Conservation (phyloP, 2,329 filamentous ascomycete species). For the Teratosphaeria zuluensis region DNA sequence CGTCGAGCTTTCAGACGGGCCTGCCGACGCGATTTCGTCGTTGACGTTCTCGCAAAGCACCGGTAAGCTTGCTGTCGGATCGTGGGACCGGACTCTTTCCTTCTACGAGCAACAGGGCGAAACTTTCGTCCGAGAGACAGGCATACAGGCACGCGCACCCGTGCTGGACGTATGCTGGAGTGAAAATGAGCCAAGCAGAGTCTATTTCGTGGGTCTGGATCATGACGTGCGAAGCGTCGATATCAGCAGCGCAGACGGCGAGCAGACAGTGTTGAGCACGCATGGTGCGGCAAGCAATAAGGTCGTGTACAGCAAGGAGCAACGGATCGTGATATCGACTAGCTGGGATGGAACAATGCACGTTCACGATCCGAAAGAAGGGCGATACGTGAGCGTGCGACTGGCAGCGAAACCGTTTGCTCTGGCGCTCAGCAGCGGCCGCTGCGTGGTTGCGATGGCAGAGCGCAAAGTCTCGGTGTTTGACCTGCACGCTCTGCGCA, state of each 20-base stretch:
- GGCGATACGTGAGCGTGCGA: conserved; percentile 36
- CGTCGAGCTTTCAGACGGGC: conserved; percentile 64
- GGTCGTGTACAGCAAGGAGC: conserved; percentile 69
- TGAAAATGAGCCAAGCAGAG: conserved; percentile 55
- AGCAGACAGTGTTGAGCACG: conserved; percentile 62
- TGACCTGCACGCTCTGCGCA: conserved; percentile 61
- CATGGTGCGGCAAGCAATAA: conserved; percentile 67
- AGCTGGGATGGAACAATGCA: conserved; percentile 92
- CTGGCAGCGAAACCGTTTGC: conserved; percentile 86
- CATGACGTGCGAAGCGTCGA: conserved; percentile 64
- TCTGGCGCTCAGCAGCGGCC: conserved; percentile 65
- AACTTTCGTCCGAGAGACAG: conserved; percentile 35
- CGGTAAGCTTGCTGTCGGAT: conserved; percentile 73
- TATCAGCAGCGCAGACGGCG: conserved; percentile 37
- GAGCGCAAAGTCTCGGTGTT: conserved; percentile 91
- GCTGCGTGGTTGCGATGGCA: conserved; percentile 92
- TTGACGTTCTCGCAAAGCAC: conserved; percentile 78
- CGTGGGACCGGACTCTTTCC: conserved; percentile 90
- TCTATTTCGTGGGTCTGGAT: conserved; percentile 80
- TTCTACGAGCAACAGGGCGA: conserved; percentile 49
- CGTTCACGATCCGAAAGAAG: conserved; percentile 54
- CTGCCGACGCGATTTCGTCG: conserved; percentile 77
- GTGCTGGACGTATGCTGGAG: conserved; percentile 86
- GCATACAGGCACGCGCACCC: conserved; percentile 57
- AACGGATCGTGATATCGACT: conserved; percentile 72